These are phyloP conservation scores for Eremothecium coryli DNA, from an alignment of 1,139 yeast species.

Conservation along the genomic window DNA sequence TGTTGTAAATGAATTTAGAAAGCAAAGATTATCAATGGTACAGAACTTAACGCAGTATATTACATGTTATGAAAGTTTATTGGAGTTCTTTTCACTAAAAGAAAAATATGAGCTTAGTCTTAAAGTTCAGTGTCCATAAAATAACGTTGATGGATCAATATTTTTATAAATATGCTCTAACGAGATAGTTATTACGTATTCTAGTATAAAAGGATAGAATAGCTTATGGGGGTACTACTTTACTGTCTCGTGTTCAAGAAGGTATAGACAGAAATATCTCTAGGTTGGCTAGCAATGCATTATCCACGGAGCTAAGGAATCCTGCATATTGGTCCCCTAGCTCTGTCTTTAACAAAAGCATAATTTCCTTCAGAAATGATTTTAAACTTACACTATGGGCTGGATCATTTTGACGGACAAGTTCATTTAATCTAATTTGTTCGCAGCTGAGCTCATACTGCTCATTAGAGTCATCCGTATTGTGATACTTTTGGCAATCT, in stretches of 20 bases:
- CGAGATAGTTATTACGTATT: background rate
- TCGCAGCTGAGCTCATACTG: constrained; percentile 41
- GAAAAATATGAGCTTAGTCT: no score
- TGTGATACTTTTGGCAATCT: constrained; percentile 53
- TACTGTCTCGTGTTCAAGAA: no score
- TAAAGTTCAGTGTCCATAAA: no score
- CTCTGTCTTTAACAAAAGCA: constrained; percentile 25
- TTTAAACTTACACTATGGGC: constrained; percentile 48
- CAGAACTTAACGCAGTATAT: constrained; percentile 69
- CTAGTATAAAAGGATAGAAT: background rate
- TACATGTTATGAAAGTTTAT: constrained; percentile 55
- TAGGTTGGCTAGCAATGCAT: constrained; percentile 29
- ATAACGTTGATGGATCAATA: no score
- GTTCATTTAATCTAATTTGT: constrained; percentile 41
- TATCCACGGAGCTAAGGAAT: constrained; percentile 22
- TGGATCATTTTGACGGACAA: constrained; percentile 45
- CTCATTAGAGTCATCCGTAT: constrained; percentile 36
- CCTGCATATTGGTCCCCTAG: constrained; percentile 28
- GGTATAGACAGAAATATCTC: constrained; percentile 26
- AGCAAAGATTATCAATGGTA: constrained; percentile 75
- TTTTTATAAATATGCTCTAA: no score
- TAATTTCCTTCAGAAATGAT: constrained; percentile 28
- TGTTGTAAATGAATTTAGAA: constrained; percentile 45
- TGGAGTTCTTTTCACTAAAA: constrained; percentile 26
- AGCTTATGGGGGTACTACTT: no score